These are phyloP conservation scores for Penicillium diatomitis DNA, from an alignment of 495 filamentous ascomycete species.

Conservation along the genomic window DNA sequence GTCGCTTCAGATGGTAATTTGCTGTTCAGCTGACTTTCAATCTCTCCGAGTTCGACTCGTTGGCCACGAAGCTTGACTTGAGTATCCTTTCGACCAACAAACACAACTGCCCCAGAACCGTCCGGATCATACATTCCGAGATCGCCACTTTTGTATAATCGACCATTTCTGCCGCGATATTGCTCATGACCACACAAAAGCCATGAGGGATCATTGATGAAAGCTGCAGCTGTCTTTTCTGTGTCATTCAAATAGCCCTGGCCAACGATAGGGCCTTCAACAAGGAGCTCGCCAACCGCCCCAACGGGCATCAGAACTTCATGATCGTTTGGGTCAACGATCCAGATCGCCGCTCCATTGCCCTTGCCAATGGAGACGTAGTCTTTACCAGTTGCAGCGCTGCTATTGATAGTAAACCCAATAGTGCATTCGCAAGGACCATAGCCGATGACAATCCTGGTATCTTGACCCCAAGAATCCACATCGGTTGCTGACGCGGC, in stretches of 20 bases:
- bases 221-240: constrained; percentile 35
- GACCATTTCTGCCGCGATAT: constrained; percentile 24
- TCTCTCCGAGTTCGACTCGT: constrained; percentile 52
- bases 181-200: constrained; percentile 30
- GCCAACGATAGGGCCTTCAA: constrained; percentile 47
- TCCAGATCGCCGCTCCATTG: constrained; percentile 36
- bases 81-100: constrained; percentile 51
- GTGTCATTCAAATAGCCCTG: constrained; percentile 42
- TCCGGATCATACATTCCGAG: constrained; percentile 47
- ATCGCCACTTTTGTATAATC: constrained; percentile 44
- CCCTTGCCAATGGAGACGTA: constrained; percentile 30
- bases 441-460: constrained; percentile 41
- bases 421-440: constrained; percentile 44
- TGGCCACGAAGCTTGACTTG: constrained; percentile 57
- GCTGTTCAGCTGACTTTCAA: constrained; percentile 30
- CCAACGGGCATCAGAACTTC: constrained; percentile 40
- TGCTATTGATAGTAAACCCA: constrained; percentile 36
- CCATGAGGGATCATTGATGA: constrained; percentile 42
- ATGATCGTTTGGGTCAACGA: constrained; percentile 39
- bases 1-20: constrained; percentile 22
- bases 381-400: constrained; percentile 29
- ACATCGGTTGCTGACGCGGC: constrained; percentile 32
- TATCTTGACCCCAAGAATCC: constrained; percentile 27
- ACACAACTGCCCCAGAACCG: constrained; percentile 40
- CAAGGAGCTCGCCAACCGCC: constrained; percentile 42